Base-by-base conservation (phyloP, 345 rosid species). In the Hypericum perforatum region DNA sequence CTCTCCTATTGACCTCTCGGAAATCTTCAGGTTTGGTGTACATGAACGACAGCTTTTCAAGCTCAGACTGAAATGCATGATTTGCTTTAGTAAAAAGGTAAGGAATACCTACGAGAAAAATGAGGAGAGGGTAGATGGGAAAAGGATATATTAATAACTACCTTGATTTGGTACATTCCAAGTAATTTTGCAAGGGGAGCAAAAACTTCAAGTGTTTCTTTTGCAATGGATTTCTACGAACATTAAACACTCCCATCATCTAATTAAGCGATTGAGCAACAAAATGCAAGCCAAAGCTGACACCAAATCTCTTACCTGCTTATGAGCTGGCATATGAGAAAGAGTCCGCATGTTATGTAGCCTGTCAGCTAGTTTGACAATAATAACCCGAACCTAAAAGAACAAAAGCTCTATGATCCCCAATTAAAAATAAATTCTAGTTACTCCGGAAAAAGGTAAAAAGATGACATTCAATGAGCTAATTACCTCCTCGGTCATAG, bases 101-200 rank as follows among this genome's bases (percentile, higher is more conserved):
- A n/a, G n/a, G n/a, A n/a, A n/a, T n/a, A n/a, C n/a, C n/a, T n/a
- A n/a, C n/a, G n/a, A n/a, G n/a, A n/a, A n/a, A n/a, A n/a, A n/a
- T n/a, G n/a, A n/a, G n/a, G n/a, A n/a, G n/a, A n/a, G n/a, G n/a
- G n/a, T n/a, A n/a, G n/a, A n/a, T n/a, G n/a, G n/a, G n/a, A n/a
- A n/a, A n/a, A n/a, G n/a, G n/a, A n/a, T n/a, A n/a, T n/a, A n/a
- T n/a, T n/a, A n/a, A n/a, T n/a, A n/a, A n/a, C n/a, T 58, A 92
- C 98, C 98, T 91, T 91, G 62, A 91, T 91, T 58, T 86, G 84
- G 78, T 91, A 87, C 98, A 91, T 91, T 64, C 98, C 98, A 53
- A 91, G 72, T 70, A 91, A 72, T 73, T 91, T 91, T 59, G 96
- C 98, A 64, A 91, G 67, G 50, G 98, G 98, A 49, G 98, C 98